Conservation (phyloP, 352 stramenopile genomes). For the Globisporangium heterothallicum region DNA sequence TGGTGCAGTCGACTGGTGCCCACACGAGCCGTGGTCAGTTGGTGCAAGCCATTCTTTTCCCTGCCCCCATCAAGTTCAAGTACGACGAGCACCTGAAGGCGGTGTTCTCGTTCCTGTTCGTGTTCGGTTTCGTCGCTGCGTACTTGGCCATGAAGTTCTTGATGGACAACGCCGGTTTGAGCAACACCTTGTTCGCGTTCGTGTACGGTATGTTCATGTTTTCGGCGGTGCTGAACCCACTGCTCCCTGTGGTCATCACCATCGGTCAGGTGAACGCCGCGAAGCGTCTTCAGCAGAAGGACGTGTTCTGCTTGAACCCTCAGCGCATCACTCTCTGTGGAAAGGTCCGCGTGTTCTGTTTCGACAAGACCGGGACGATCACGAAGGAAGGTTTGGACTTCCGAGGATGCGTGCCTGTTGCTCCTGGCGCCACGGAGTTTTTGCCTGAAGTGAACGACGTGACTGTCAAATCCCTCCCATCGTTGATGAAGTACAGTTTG, state of each 20-base stretch:
- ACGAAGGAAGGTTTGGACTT: conserved; percentile 89
- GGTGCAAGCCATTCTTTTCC: conserved; percentile 83
- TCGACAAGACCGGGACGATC: conserved; percentile 92
- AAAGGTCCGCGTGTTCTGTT: conserved; percentile 89
- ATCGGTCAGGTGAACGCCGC: conserved; percentile 83
- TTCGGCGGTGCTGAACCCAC: conserved; percentile 68
- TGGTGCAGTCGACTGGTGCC: conserved; percentile 79
- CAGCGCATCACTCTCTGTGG: conserved; percentile 83
- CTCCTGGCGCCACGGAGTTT: conserved; percentile 29
- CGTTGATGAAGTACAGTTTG: conserved; percentile 58
- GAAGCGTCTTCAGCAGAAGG: conserved; percentile 63
- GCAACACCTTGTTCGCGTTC: conserved; percentile 65
- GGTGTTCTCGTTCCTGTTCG: conserved; percentile 74
- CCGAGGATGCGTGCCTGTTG: conserved; percentile 51
- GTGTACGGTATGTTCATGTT: conserved; percentile 82
- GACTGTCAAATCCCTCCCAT: conserved; percentile 26
- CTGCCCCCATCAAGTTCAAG: conserved; percentile 85
- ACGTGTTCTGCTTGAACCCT: conserved; percentile 81
- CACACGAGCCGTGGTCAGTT: conserved; percentile 84
- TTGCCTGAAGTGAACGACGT: conserved; percentile 53
- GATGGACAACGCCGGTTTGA: conserved; percentile 56
- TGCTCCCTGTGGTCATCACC: conserved; percentile 88
- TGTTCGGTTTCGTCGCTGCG: conserved; percentile 68
- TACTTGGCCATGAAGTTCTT: conserved; percentile 74
- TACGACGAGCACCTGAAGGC: conserved; percentile 88